Base-by-base conservation (phyloP, 257 asterid genomes). In the Eustoma russellianum region DNA sequence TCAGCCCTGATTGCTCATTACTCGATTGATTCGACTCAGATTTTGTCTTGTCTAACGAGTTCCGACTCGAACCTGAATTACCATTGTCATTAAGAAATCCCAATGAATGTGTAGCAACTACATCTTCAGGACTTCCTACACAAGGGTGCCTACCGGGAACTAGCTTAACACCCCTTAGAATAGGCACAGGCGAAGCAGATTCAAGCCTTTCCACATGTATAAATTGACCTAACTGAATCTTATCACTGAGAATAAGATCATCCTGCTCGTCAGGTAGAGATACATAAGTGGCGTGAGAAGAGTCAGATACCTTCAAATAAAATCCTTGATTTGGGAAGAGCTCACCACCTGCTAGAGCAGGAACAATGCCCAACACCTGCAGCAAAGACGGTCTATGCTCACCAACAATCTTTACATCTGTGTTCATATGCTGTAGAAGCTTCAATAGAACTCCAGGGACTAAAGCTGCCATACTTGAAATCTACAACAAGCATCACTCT, bases 351-450 rank as follows among this genome's bases (percentile, higher is more conserved):
- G 98, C 94, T 52, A 92, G 70, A 16, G 98, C 98, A 5, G 98
- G 98, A 24, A 92, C 97, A 61, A 92, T 92, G 73, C 95, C 79
- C 47, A 92, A 94, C 15, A 92, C 98, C 61, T 92, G 98, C 63
- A 92, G 49, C 5, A 92, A 70, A 57, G 91, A 88, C n/a, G 97
- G 85, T 52, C 98, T 77, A 72, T 92, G 90, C 76, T 92, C 98
- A 5, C 98, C 98, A n/a, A 95, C 95, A 40, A 92, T 74, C 68
- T 87, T 92, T 60, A 92, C 88, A 64, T 85, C 97, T 52, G 98
- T 88, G 53, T 92, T 88, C 97, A 92, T 88, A 66, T 92, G 98
- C 82, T 92, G 98, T 62, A 92, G 86, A 50, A 92, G 83, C 80
- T 92, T 92, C 67, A 92, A 65, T 55, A 92, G 62, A 56, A 92